Conservation (phyloP, 2,329 filamentous ascomycete species). For the Botrytis paeoniae region DNA sequence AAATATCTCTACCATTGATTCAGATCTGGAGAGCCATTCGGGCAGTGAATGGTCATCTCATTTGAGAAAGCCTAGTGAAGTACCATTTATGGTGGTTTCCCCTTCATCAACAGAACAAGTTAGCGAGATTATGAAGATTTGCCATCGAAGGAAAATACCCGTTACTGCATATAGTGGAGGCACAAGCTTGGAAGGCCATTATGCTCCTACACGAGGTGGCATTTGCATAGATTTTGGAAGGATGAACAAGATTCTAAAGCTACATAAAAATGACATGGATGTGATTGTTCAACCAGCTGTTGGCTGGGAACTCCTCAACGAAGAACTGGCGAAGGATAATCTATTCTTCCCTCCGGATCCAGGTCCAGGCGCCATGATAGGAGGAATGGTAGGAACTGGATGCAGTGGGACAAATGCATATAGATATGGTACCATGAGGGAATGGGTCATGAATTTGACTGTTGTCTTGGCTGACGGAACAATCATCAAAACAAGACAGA, state of each 20-base stretch:
- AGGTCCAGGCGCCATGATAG: constrained; percentile 88
- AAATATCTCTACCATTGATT: constrained; percentile 58
- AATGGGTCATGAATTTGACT: constrained; percentile 85
- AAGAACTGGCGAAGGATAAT: constrained; percentile 66
- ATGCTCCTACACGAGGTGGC: constrained; percentile 75
- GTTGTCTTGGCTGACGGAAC: constrained; percentile 90
- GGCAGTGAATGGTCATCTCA: constrained; percentile 64
- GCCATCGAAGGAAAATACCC: constrained; percentile 75
- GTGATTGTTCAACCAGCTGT: constrained; percentile 77
- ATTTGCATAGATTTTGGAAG: constrained; percentile 81
- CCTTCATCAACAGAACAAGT: constrained; percentile 79
- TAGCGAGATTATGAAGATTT: constrained; percentile 83
- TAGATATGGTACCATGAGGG: constrained; percentile 90
- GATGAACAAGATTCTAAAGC: constrained; percentile 75
- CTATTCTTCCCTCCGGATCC: constrained; percentile 93
- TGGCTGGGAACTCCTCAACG: constrained; percentile 84
- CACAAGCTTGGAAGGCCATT: constrained; percentile 87
- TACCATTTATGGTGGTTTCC: constrained; percentile 70
- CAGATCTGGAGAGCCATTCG: constrained; percentile 55
- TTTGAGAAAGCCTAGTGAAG: constrained; percentile 46
- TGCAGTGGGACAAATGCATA: constrained; percentile 84
- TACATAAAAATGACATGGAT: constrained; percentile 77
- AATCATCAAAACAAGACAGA: constrained; percentile 82
- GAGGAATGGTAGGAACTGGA: constrained; percentile 77
- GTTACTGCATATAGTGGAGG: constrained; percentile 86